Conservation (phyloP, 495 filamentous ascomycete genomes). For the Talaromyces wortmannii region DNA sequence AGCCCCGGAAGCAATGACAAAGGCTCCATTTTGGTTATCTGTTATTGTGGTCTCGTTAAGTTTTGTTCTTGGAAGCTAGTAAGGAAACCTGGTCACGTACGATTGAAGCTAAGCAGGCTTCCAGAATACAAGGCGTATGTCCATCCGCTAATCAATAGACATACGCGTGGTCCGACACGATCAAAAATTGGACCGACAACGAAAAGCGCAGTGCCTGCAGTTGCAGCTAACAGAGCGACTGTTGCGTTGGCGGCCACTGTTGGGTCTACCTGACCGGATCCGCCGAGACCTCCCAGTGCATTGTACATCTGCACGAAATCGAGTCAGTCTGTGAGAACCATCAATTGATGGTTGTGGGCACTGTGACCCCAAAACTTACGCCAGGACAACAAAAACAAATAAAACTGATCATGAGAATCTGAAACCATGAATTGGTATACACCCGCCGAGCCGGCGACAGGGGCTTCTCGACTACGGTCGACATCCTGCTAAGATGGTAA, state of each 20-base stretch:
- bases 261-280: constrained; percentile 41
- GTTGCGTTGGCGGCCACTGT: constrained; percentile 35
- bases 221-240: constrained; percentile 31
- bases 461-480: constrained; percentile 1
- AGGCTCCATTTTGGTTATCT: constrained; percentile 66
- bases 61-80: background rate
- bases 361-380: constrained; percentile 12
- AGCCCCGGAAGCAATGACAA: constrained; percentile 60
- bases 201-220: constrained; percentile 33
- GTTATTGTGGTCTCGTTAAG: constrained; percentile 18
- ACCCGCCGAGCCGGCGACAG: constrained; percentile 6
- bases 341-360: background rate
- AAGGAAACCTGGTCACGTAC: constrained; percentile 8
- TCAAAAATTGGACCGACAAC: constrained; percentile 36
- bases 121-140: constrained; percentile 36
- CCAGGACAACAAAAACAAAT: constrained; percentile 84
- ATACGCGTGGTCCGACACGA: constrained; percentile 30
- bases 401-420: constrained; percentile 39
- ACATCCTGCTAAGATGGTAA: background rate
- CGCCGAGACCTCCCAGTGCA: constrained; percentile 52
- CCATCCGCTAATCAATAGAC: constrained; percentile 35
- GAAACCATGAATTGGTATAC: constrained; percentile 31
- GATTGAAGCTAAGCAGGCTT: constrained; percentile 31
- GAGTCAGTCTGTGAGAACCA: background rate
- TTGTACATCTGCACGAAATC: constrained; percentile 55